A percentile compares a stretch with the other conserved stretches of the same genome.
phyloP scores from a whole-genome alignment of 140 eudicot species.

The Oenanthe javanica region DNA sequence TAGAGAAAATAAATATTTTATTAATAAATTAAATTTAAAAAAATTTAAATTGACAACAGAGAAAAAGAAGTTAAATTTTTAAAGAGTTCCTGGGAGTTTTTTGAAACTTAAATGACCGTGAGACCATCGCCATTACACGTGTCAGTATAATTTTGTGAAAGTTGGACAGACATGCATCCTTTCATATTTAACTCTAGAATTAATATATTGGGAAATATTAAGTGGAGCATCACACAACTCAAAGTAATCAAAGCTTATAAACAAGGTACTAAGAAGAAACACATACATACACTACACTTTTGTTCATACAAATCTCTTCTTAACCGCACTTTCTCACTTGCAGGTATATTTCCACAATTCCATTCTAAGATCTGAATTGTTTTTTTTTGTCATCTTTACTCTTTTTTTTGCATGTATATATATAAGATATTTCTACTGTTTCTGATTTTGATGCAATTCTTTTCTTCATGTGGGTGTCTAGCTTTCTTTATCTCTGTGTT shows the following conservation, averaged over 20 bases:
- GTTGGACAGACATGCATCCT: not conserved
- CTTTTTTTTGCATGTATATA: not conserved
- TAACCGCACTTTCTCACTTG: not conserved
- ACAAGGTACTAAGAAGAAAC: not conserved
- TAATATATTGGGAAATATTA: not conserved
- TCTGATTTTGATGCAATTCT: not conserved
- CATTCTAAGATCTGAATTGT: not conserved
- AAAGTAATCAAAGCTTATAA: not conserved
- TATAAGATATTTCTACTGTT: not conserved
- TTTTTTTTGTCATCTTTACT: not conserved
- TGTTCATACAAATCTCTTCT: constrained; percentile 1
- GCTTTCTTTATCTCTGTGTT: not conserved
- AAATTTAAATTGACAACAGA: too few species aligned
- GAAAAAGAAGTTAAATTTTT: too few species aligned
- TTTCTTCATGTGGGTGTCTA: too few species aligned
- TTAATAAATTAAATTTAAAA: too few species aligned
- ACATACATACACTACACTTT: not conserved
- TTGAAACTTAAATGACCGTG: not conserved
- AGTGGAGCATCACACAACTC: not conserved
- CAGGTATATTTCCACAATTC: constrained; percentile 3
- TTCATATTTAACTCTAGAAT: not conserved
- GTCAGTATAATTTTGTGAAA: not conserved
- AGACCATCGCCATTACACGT: not conserved
- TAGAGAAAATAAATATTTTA: too few species aligned
- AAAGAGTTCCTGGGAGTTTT: too few species aligned